phyloP scores from a whole-genome alignment of 176 grass and related monocot genomes.

The Cocos nucifera region DNA sequence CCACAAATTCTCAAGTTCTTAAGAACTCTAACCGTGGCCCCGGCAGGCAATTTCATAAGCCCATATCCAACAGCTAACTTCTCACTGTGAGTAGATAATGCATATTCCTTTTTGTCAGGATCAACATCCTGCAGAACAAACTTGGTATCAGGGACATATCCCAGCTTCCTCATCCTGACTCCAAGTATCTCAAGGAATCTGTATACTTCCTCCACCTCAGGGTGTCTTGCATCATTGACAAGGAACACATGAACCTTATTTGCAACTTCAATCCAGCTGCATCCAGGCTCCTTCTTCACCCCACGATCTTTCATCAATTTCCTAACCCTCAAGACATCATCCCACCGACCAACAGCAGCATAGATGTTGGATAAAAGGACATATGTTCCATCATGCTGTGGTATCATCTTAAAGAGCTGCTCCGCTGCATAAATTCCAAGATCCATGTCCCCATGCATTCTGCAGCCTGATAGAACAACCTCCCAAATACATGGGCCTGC shows the following conservation, averaged over 20 bases:
- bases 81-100: slow-evolving; percentile 75
- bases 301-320: slow-evolving; percentile 92
- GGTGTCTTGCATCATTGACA: slow-evolving; percentile 70
- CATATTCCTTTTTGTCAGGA: slow-evolving; percentile 54
- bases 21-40: slow-evolving; percentile 70
- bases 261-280: slow-evolving; percentile 88
- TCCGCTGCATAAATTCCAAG: slow-evolving; percentile 59
- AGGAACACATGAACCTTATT: slow-evolving; percentile 80
- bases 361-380: slow-evolving; percentile 84
- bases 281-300: slow-evolving; percentile 94
- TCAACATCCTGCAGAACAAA: slow-evolving; percentile 73
- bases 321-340: slow-evolving; percentile 64
- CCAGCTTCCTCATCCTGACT: slow-evolving; percentile 76
- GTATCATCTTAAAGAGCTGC: slow-evolving; percentile 58
- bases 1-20: slow-evolving; percentile 91
- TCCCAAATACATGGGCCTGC: slow-evolving; percentile 69
- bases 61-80: slow-evolving; percentile 79
- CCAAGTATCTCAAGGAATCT: slow-evolving; percentile 59
- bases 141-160: slow-evolving; percentile 71
- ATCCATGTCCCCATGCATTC: slow-evolving; percentile 50
- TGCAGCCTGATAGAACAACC: slow-evolving; percentile 55
- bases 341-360: slow-evolving; percentile 64
- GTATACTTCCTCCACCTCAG: slow-evolving; percentile 51
- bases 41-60: slow-evolving; percentile 60
- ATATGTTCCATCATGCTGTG: slow-evolving; percentile 78